These are phyloP conservation scores for Haematococcus sp. DNA, from an alignment of 139 green algal genomes.

Conservation along the genomic window DNA sequence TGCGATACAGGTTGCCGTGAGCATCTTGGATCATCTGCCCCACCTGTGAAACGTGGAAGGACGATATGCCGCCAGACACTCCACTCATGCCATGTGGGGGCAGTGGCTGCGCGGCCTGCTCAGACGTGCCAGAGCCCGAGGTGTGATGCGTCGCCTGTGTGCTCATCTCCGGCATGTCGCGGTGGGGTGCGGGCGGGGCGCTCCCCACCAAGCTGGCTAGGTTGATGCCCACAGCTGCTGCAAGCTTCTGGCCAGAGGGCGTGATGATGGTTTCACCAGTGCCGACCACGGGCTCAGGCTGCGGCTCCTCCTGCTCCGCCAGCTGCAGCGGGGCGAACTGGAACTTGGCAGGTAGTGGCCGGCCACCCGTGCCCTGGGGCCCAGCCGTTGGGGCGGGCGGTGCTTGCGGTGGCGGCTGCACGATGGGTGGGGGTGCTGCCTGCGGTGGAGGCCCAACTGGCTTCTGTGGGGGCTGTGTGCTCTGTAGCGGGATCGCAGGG, in stretches of 20 bases:
- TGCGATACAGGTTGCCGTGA: conserved; percentile 24
- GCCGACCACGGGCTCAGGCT: not conserved
- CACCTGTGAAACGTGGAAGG: too few relatives aligned
- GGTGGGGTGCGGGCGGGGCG: not conserved
- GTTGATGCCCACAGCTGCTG: conserved; percentile 5
- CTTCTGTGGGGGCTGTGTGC: too few relatives aligned
- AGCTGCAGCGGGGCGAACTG: not conserved
- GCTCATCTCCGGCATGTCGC: not conserved
- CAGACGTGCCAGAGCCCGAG: not conserved
- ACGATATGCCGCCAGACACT: not conserved
- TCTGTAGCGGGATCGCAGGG: too few relatives aligned
- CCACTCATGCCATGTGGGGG: not conserved
- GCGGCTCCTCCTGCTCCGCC: conserved; percentile 5
- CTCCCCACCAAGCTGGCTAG: not conserved
- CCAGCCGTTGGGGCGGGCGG: not conserved
- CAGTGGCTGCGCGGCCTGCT: not conserved
- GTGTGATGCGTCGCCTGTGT: not conserved
- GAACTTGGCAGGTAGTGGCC: not conserved
- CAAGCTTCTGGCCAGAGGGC: conserved; percentile 6
- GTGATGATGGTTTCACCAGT: conserved; percentile 17
- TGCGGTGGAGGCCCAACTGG: not conserved
- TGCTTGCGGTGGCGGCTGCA: not conserved
- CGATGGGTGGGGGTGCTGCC: not conserved
- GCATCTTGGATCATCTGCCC: conserved; percentile 17
- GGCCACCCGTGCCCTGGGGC: not conserved